Percentiles rank a stretch among this genome's conserved stretches.
These are phyloP conservation scores for Xanthoconium stramineum DNA, from an alignment of 768 basidiomycete species.

Conservation along the genomic window DNA sequence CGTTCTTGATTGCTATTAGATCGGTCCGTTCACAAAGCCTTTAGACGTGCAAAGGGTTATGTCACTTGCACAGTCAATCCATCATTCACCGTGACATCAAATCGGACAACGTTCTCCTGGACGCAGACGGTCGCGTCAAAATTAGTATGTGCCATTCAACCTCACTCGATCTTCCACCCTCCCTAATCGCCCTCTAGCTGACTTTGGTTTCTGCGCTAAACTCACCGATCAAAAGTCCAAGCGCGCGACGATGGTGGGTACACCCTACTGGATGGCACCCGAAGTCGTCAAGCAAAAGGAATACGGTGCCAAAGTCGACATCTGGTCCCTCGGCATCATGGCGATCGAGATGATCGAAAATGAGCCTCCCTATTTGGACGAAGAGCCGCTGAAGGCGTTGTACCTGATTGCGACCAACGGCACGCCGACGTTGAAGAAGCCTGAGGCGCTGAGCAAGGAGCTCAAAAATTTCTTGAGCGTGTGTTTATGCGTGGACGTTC, in stretches of 20 bases:
- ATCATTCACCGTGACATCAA: slow-evolving; percentile 99
- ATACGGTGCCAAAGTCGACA: slow-evolving; percentile 94
- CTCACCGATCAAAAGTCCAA: slow-evolving; percentile 95
- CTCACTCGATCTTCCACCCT: neutral
- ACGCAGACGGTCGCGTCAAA: slow-evolving; percentile 90
- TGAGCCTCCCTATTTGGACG: slow-evolving; percentile 93
- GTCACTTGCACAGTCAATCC: slow-evolving; percentile 88
- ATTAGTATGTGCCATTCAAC: slow-evolving; percentile 67
- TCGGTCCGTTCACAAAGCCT: neutral
- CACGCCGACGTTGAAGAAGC: slow-evolving; percentile 95
- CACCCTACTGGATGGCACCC: slow-evolving; percentile 99
- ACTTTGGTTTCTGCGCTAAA: slow-evolving; percentile 96
- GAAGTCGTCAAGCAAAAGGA: slow-evolving; percentile 97
- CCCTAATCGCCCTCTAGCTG: slow-evolving; percentile 53
- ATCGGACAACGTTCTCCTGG: slow-evolving; percentile 92
- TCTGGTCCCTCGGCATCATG: slow-evolving; percentile 98
- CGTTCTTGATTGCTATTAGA: neutral
- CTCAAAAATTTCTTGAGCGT: slow-evolving; percentile 96
- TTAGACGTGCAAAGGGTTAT: slow-evolving; percentile 92
- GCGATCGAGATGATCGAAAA: slow-evolving; percentile 99
- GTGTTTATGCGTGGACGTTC: slow-evolving; percentile 96
- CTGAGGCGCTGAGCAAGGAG: slow-evolving; percentile 86
- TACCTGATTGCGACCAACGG: slow-evolving; percentile 98
- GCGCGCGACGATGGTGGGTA: slow-evolving; percentile 97
- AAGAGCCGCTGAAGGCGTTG: slow-evolving; percentile 90